Evolutionary conservation across 805 yeast genomes (phyloP), one percentile per base, ranked within the genome.

Genomic region (Sungouiozyma ichnusensis): DNA sequence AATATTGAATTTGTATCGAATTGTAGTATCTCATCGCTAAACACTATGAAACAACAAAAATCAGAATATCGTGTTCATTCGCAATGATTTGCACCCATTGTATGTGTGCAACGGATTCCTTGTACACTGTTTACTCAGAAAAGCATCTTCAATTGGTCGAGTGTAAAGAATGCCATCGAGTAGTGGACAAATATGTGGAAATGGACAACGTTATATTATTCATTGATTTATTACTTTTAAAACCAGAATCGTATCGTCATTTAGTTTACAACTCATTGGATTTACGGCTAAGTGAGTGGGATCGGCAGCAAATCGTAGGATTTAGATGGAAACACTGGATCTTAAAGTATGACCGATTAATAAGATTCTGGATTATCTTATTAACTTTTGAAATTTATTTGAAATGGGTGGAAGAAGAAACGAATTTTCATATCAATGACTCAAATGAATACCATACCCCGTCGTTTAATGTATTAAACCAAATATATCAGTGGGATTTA

Each of bases 151-250:
- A 83, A 48, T 71, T 86, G 33, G 80, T 94, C 0, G 78, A 79
- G 27, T 92, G 97, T 55, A 64, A 74, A 2, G 58, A 64, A 20
- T 92, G 99, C 59, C 71, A 74, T 24, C 68, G 72, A 39, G 77
- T 83, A 17, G 94, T 87, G 2, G 99, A 92, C 62, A 81, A 83
- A 57, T 92, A 92, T 63, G 80, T 90, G 24, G 99, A 92, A 59
- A 81, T 77, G 48, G 99, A 92, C 59, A 74, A 77, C 43, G 94
- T 90, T 6, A 66, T 92, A 2, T 66, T 90, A 16, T 83, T 85
- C 57, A 79, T 92, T 17, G 97, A 92, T 54, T 69, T 90, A 36
- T 64, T 92, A 41, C 71, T 92, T 11, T 64, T 92, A 51, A 85
- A 88, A 53, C 87, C 92, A 2, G 94, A 82, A 51, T 97, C 90